These are phyloP conservation scores for Nidula niveotomentosa DNA, from an alignment of 1,284 basidiomycete species.

Conservation along the genomic window DNA sequence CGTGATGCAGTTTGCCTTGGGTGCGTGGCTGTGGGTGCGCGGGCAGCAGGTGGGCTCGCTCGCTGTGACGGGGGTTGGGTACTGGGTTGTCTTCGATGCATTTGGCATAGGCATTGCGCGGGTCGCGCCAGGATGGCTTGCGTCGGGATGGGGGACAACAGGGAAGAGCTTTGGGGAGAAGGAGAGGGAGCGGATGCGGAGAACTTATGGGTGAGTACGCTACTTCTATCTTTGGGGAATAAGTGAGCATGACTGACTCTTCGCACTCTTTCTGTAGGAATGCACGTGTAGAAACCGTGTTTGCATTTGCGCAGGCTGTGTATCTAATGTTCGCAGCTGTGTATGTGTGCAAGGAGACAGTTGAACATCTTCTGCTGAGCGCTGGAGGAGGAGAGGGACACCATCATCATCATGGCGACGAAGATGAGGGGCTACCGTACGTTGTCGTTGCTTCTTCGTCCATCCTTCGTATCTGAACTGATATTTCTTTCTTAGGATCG, in stretches of 20 bases:
- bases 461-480: background rate
- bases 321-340: slow-evolving; percentile 87
- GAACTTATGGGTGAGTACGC: slow-evolving; percentile 72
- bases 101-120: slow-evolving; percentile 70
- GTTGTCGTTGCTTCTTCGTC: background rate
- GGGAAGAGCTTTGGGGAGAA: slow-evolving; percentile 8
- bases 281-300: slow-evolving; percentile 67
- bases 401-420: slow-evolving; percentile 57
- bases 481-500: slow-evolving; percentile 44
- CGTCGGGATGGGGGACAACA: slow-evolving; percentile 2
- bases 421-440: slow-evolving; percentile 15
- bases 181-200: slow-evolving; percentile 20
- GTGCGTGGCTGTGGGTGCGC: slow-evolving; percentile 83
- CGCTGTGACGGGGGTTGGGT: slow-evolving; percentile 88
- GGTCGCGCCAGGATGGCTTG: slow-evolving; percentile 44
- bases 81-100: slow-evolving; percentile 95
- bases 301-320: slow-evolving; percentile 86
- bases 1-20: slow-evolving; percentile 67
- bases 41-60: slow-evolving; percentile 91
- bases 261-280: slow-evolving; percentile 7
- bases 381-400: slow-evolving; percentile 37
- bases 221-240: background rate
- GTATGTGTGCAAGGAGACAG: slow-evolving; percentile 88
- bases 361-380: slow-evolving; percentile 77
- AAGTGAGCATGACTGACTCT: background rate